Evolutionary conservation across 352 stramenopile genomes (phyloP), one percentile per base, ranked within the genome.

Genomic region (Globisporangium paroecandrum): DNA sequence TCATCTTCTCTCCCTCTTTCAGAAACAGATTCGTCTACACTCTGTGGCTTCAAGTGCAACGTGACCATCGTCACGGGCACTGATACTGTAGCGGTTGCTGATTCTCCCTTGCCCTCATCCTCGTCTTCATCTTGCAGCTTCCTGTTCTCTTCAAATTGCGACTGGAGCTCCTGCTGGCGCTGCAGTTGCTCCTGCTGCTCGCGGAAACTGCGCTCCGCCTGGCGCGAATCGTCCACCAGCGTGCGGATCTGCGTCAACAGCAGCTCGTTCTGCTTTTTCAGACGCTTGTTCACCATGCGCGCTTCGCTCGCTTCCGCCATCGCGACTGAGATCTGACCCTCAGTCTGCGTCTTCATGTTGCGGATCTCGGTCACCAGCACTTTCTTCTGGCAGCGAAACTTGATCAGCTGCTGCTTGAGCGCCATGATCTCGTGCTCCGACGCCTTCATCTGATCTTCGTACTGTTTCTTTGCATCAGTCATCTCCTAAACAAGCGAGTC

Each of bases 191-290:
- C 65, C 24, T 79, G 71, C 15, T 76, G 55, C 56, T 84, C 75
- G 1, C 71, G 69, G 9, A 80, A 54, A 46, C 79, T 84, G 71
- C 74, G 82, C 59, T 81, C 79, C 25, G 66, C 81, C 24, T 75
- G 75, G 64, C 76, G 71, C 20, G 78, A 72, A 65, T 91, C 84
- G 53, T 90, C 79, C 20, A 92, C 85, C 0, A 95, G 71, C 25
- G 85, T 85, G 32, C 84, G 72, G 55, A 95, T 93, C 55, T 95
- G 87, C 4, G 80, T 93, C 53, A 95, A 38, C 32, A 95, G 57
- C 47, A 95, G 65, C 64, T 92, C 85, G 59, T 95, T 95, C 66
- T 95, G 87, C 66, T 84, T 89, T 64, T 95, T 93, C 60, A 95
- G 64, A 3, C 87, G 75, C 43, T 78, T 82, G 62, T 95, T 93